Percentiles rank a stretch among this genome's conserved stretches.
These are phyloP conservation scores for Erythrobasidium yunnanense DNA, from an alignment of 768 basidiomycete genomes.

Conservation along the genomic window DNA sequence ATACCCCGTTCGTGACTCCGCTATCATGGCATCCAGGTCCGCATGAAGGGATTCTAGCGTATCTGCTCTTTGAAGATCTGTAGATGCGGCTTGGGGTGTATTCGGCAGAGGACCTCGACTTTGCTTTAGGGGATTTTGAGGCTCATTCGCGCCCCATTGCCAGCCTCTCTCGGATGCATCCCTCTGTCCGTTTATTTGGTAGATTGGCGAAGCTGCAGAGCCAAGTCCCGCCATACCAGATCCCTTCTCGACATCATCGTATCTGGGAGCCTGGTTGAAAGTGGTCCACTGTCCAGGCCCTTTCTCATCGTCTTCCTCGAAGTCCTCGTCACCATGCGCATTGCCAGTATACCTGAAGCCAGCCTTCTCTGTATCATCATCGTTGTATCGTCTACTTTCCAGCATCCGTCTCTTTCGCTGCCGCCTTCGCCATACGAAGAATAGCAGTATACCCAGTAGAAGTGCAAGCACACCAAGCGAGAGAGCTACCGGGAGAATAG, in stretches of 20 bases:
- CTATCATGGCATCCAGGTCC: constrained; percentile 23
- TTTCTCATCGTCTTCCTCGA: background rate
- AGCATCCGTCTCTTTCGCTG: background rate
- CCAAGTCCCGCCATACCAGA: constrained; percentile 12
- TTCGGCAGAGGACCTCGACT: constrained; percentile 13
- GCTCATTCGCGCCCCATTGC: background rate
- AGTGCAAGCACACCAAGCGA: constrained; percentile 17
- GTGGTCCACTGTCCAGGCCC: background rate
- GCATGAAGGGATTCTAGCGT: background rate
- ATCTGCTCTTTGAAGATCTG: background rate
- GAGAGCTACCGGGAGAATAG: constrained; percentile 13
- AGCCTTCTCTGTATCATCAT: background rate
- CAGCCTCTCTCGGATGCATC: background rate
- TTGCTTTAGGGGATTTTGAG: background rate
- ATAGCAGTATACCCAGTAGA: background rate
- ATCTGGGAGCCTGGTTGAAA: background rate
- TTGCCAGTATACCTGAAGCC: background rate
- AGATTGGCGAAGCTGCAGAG: background rate
- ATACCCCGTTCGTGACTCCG: constrained; percentile 18
- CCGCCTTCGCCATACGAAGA: constrained; percentile 12
- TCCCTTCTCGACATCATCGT: constrained; percentile 14
- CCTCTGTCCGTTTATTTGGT: background rate
- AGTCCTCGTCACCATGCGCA: background rate
- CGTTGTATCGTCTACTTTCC: background rate
- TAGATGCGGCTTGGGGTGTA: background rate